These are phyloP conservation scores for Cetradonia linearis DNA, from an alignment of 495 filamentous ascomycete genomes.

Conservation along the genomic window DNA sequence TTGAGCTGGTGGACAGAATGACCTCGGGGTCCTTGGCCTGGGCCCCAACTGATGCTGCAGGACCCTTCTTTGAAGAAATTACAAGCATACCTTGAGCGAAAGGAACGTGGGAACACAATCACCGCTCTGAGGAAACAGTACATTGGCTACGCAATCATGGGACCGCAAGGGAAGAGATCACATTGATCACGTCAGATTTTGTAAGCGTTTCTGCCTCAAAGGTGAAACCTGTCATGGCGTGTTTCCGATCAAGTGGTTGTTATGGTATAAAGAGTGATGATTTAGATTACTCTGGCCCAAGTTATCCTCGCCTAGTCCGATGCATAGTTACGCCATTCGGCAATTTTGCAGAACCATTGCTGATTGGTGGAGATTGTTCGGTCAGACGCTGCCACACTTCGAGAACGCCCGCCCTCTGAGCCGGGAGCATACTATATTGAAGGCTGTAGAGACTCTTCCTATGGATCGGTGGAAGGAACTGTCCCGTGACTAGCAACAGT, in stretches of 20 bases:
- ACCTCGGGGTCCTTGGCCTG: background rate
- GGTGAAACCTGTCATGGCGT: background rate
- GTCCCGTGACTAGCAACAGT: conserved; percentile 76
- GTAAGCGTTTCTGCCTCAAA: background rate
- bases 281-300: background rate
- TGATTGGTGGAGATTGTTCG: conserved; percentile 29
- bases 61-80: background rate
- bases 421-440: conserved; percentile 96
- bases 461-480: conserved; percentile 85
- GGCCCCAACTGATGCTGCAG: background rate
- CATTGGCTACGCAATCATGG: background rate
- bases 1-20: background rate
- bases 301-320: conserved; percentile 10
- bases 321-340: conserved; percentile 17
- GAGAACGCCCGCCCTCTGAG: conserved; percentile 61
- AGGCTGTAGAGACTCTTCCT: conserved; percentile 90
- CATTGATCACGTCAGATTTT: background rate
- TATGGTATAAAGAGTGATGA: background rate
- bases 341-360: conserved; percentile 13
- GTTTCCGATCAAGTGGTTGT: background rate
- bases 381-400: conserved; percentile 80
- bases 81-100: background rate
- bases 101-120: background rate
- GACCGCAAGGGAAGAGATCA: background rate
- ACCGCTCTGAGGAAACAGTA: background rate